These are phyloP conservation scores for Drechmeria coniospora DNA, from an alignment of 2,329 filamentous ascomycete species.

Conservation along the genomic window DNA sequence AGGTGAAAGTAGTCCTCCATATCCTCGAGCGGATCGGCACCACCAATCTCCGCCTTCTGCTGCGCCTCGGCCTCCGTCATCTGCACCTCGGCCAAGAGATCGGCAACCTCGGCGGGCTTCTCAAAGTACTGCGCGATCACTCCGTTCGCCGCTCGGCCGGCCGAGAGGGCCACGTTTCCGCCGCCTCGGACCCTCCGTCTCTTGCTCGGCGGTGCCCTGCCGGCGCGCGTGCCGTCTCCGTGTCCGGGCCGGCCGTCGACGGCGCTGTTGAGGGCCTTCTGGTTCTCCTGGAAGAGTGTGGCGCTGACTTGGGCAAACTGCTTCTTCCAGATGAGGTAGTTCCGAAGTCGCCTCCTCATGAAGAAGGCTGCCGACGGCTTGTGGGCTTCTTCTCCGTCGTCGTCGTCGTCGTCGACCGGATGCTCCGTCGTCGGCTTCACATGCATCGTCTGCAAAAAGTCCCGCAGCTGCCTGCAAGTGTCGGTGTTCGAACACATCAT, in stretches of 20 bases:
- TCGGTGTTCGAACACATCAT: constrained; percentile 89
- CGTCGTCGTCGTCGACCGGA: constrained; percentile 12
- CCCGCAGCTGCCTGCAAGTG: constrained; percentile 75
- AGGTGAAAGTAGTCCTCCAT: constrained; percentile 89
- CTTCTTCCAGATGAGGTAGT: constrained; percentile 81
- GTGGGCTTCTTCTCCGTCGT: constrained; percentile 36
- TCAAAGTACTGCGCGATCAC: constrained; percentile 69
- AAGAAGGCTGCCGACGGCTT: constrained; percentile 67
- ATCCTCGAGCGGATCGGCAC: constrained; percentile 64
- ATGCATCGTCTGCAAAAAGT: constrained; percentile 86
- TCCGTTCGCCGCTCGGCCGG: constrained; percentile 54
- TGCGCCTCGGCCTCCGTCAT: constrained; percentile 63
- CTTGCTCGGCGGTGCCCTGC: constrained; percentile 62
- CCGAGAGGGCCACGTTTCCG: constrained; percentile 39
- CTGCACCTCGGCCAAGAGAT: constrained; percentile 67
- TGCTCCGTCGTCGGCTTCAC: constrained; percentile 40
- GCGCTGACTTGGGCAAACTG: constrained; percentile 77
- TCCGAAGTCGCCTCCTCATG: constrained; percentile 75
- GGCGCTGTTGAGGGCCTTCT: constrained; percentile 56
- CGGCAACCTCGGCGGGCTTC: constrained; percentile 65
- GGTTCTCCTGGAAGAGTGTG: constrained; percentile 63
- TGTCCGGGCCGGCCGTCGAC: constrained; percentile 37
- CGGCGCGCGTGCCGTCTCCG: constrained; percentile 36
- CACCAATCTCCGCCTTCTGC: constrained; percentile 60
- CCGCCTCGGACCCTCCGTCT: constrained; percentile 72